Conservation (phyloP, 1,284 basidiomycete species). For the Trichosporon asahii region DNA sequence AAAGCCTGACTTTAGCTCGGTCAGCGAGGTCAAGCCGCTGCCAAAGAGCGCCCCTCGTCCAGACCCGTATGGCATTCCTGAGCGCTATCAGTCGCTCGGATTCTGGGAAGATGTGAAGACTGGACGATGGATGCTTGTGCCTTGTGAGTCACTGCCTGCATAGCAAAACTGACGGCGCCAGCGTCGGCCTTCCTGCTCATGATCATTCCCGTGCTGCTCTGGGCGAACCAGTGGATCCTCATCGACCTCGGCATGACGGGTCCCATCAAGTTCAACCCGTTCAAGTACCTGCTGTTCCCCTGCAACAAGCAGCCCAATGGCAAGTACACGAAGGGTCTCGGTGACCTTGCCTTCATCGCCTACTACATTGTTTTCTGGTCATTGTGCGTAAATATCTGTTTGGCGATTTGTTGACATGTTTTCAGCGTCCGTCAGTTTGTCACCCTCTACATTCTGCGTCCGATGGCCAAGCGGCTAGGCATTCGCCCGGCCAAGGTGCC, state of each 20-base stretch:
- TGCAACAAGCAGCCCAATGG: conserved; percentile 64
- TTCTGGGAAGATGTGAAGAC: conserved; percentile 57
- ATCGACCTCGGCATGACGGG: conserved; percentile 43
- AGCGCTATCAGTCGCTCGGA: conserved; percentile 46
- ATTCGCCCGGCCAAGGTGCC: conserved; percentile 66
- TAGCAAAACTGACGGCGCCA: conserved; percentile 40
- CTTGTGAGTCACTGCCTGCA: conserved; percentile 56
- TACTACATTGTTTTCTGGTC: conserved; percentile 92
- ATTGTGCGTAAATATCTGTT: conserved; percentile 53
- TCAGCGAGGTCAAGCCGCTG: conserved; percentile 36
- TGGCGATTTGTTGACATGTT: background rate
- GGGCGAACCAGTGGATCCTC: conserved; percentile 65
- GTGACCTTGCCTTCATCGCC: conserved; percentile 76
- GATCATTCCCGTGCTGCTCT: conserved; percentile 67
- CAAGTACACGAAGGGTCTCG: conserved; percentile 68
- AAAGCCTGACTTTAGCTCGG: background rate
- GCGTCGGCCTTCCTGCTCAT: conserved; percentile 70
- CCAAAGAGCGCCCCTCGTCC: conserved; percentile 26
- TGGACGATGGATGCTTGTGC: conserved; percentile 69
- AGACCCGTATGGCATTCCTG: conserved; percentile 26
- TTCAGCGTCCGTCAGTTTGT: conserved; percentile 68
- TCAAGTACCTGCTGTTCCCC: conserved; percentile 70
- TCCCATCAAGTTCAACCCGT: conserved; percentile 64
- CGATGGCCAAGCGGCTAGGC: conserved; percentile 68
- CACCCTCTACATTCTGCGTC: conserved; percentile 66